A percentile compares a stretch with the other conserved stretches of the same genome.
Evolutionary conservation across 345 rosid species (phyloP).

Genomic region (Noccaea caerulescens): DNA sequence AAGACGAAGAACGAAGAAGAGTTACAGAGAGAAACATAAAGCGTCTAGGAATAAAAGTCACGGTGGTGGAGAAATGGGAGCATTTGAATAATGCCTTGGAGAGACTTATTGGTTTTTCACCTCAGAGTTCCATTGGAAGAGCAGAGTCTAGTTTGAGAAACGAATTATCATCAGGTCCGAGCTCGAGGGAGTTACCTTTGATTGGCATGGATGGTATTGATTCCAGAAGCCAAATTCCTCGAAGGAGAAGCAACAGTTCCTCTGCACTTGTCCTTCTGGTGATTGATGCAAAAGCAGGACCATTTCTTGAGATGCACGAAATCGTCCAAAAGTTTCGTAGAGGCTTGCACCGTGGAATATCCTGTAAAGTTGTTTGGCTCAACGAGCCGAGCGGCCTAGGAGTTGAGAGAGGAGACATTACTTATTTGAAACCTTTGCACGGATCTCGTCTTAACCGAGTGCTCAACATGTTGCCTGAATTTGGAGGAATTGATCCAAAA

Average conservation of each 20-base stretch:
- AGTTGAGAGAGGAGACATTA: conserved; percentile 43
- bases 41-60: conserved; percentile 56
- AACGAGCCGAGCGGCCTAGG: conserved; percentile 47
- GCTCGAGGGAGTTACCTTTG: conserved; percentile 58
- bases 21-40: conserved; percentile 57
- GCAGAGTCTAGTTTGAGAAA: conserved; percentile 49
- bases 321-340: conserved; percentile 53
- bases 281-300: conserved; percentile 70
- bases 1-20: conserved; percentile 57
- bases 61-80: conserved; percentile 52
- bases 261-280: conserved; percentile 53
- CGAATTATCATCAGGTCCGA: conserved; percentile 43
- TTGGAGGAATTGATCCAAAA: conserved; percentile 45
- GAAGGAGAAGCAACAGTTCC: conserved; percentile 35
- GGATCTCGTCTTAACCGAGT: conserved; percentile 64
- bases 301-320: conserved; percentile 44
- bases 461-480: conserved; percentile 67
- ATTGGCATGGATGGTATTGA: conserved; percentile 58
- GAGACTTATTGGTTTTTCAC: conserved; percentile 46
- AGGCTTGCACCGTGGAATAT: conserved; percentile 37
- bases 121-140: conserved; percentile 52
- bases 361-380: conserved; percentile 75
- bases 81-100: conserved; percentile 43
- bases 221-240: conserved; percentile 41
- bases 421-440: conserved; percentile 62